A percentile compares a stretch with the other conserved stretches of the same genome.
These are phyloP conservation scores for Colletotrichum lupini DNA, from an alignment of 2,329 filamentous ascomycete species.

Conservation along the genomic window DNA sequence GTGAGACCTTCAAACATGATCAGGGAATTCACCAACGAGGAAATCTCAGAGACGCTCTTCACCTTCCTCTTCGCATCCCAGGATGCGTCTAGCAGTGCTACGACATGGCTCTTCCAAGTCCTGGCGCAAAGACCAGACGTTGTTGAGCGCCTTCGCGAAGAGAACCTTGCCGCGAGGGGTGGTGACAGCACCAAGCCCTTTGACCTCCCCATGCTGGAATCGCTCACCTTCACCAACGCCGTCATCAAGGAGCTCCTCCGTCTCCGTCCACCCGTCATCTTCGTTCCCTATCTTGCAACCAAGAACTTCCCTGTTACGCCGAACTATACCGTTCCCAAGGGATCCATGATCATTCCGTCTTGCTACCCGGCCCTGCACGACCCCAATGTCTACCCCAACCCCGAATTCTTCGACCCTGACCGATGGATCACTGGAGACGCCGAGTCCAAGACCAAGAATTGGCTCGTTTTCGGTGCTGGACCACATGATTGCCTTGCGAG, in stretches of 20 bases:
- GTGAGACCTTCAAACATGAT: slow-evolving; percentile 60
- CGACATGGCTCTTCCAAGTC: slow-evolving; percentile 64
- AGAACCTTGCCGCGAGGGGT: slow-evolving; percentile 56
- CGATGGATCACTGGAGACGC: slow-evolving; percentile 64
- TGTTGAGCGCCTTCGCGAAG: slow-evolving; percentile 55
- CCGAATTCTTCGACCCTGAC: slow-evolving; percentile 60
- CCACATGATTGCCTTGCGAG: slow-evolving; percentile 62
- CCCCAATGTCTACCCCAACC: slow-evolving; percentile 57
- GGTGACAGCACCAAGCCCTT: slow-evolving; percentile 54
- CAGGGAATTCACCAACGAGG: slow-evolving; percentile 60
- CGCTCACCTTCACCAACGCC: slow-evolving; percentile 61
- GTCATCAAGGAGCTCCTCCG: slow-evolving; percentile 65
- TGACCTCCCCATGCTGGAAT: slow-evolving; percentile 58
- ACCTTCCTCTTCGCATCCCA: slow-evolving; percentile 66
- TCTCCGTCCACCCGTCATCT: slow-evolving; percentile 63
- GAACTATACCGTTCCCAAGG: slow-evolving; percentile 60
- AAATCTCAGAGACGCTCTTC: slow-evolving; percentile 62
- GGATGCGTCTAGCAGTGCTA: slow-evolving; percentile 64
- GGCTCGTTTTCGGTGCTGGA: slow-evolving; percentile 64
- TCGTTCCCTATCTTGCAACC: slow-evolving; percentile 62
- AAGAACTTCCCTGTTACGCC: slow-evolving; percentile 59
- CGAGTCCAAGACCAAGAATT: slow-evolving; percentile 62
- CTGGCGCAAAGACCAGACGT: slow-evolving; percentile 62
- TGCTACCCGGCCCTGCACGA: slow-evolving; percentile 64
- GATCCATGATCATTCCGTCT: slow-evolving; percentile 60